Base-by-base conservation (phyloP, 192 early-diverging fungal species). In the Entophlyctis helioformis region DNA sequence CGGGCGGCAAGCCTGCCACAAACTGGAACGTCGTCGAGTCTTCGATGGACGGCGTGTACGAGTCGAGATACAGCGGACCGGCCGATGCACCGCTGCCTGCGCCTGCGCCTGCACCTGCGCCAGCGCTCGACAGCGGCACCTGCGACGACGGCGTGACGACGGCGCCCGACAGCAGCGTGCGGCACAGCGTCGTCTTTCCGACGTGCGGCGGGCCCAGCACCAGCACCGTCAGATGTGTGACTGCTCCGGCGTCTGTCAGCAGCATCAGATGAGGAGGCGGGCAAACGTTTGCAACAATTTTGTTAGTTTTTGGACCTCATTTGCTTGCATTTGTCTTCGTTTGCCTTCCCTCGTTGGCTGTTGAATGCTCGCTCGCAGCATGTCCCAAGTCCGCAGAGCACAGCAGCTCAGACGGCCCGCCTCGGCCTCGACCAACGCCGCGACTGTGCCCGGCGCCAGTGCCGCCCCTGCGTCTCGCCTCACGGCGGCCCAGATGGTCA, bases 21-120 rank as follows among this genome's bases (percentile, higher is more conserved):
- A 47, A 59, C 40, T 62, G 59, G 11, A 62, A 7, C 3, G 41
- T 51, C 22, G 31, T 38, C 25, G 35, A 48, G 46, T 52, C 39
- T 42, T 62, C 59, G n/a, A 62, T 62, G 12, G 59, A 56, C 12
- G 59, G 59, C 22, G 50, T 53, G 38, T 62, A 62, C 6, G 32
- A 6, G 37, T 46, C 43, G 3, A 29, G 46, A 28, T 38, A 57
- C 0, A 40, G 42, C 13, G 39, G 35, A 7, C 46, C 44, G 22
- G 37, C 24, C 15, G 44, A 45, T 1, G 39, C 20, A 25, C 26
- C 16, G 25, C n/a, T 27, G 16, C 11, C 10, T 12, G n/a, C 12
- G 1, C 15, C 11, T 1, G 39, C 39, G 21, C 16, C n/a, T 1
- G 16, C 13, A 1, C 16, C 16, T 36, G 13, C 16, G 16, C 9